phyloP scores from a whole-genome alignment of 1,139 yeast genomes.

The Debaryomyces fabryi region DNA sequence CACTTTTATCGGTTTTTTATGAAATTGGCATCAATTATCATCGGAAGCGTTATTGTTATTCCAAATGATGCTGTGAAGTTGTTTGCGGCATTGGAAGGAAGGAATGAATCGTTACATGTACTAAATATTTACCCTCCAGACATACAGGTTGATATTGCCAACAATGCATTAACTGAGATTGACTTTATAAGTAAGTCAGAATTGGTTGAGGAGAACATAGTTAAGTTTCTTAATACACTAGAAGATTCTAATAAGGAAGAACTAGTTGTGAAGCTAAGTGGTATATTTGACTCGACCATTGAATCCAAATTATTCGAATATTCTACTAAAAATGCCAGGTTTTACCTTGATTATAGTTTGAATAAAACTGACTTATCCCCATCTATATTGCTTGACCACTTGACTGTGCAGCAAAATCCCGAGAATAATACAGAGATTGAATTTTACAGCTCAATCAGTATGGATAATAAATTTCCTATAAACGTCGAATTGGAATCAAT shows the following conservation, averaged over 20 bases:
- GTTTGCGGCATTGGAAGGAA: constrained; percentile 23
- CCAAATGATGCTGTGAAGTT: constrained; percentile 28
- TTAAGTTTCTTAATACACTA: constrained; percentile 22
- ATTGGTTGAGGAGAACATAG: constrained; percentile 24
- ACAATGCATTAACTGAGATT: constrained; percentile 26
- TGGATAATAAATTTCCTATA: constrained; percentile 22
- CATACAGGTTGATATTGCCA: constrained; percentile 23
- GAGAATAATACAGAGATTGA: constrained; percentile 6
- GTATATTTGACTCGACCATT: constrained; percentile 20
- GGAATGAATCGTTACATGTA: constrained; percentile 23
- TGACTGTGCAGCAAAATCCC: constrained; percentile 9
- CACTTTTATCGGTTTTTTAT: constrained; percentile 23
- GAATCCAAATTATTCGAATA: constrained; percentile 19
- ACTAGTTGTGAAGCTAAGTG: constrained; percentile 24
- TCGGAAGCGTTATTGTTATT: constrained; percentile 28
- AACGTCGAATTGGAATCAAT: constrained; percentile 22
- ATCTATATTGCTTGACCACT: constrained; percentile 14
- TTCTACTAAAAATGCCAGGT: constrained; percentile 20
- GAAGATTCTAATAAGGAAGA: constrained; percentile 17
- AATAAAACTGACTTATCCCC: constrained; percentile 20
- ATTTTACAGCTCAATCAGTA: constrained; percentile 3
- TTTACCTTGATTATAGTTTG: constrained; percentile 19
- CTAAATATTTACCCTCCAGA: constrained; percentile 31
- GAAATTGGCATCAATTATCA: constrained; percentile 21
- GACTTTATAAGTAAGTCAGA: constrained; percentile 28